phyloP scores from a whole-genome alignment of 805 yeast species.

The Metschnikowia kofuensis region DNA sequence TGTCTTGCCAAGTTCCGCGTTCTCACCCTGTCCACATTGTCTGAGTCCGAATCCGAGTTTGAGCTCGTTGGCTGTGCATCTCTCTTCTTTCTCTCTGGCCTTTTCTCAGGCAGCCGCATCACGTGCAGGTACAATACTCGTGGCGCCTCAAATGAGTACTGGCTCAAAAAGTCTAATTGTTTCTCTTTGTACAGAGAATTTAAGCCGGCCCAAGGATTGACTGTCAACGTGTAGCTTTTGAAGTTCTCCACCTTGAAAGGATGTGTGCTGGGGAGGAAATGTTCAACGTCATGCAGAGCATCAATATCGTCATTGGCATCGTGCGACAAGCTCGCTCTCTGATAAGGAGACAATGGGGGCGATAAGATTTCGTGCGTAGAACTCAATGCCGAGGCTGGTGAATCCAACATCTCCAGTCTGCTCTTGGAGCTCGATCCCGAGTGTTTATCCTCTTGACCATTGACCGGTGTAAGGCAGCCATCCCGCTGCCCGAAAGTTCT shows the following conservation, averaged over 20 bases:
- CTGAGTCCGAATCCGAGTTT: slow-evolving; percentile 33
- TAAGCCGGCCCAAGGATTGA: slow-evolving; percentile 51
- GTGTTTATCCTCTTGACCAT: slow-evolving; percentile 11
- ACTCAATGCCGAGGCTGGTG: slow-evolving; percentile 4
- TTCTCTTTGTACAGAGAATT: slow-evolving; percentile 44
- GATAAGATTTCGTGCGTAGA: slow-evolving; percentile 23
- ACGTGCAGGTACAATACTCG: slow-evolving; percentile 7
- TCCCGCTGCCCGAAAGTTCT: slow-evolving; percentile 28
- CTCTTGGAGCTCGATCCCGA: background rate
- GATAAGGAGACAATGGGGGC: slow-evolving; percentile 29
- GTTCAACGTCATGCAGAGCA: slow-evolving; percentile 11
- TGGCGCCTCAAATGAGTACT: slow-evolving; percentile 34
- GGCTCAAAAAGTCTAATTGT: slow-evolving; percentile 52
- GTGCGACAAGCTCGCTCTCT: slow-evolving; percentile 11
- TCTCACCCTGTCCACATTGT: slow-evolving; percentile 46
- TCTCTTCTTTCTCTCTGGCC: slow-evolving; percentile 20
- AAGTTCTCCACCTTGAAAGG: slow-evolving; percentile 50
- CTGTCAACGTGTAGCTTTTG: slow-evolving; percentile 43
- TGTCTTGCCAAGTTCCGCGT: slow-evolving; percentile 56
- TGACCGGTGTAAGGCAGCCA: slow-evolving; percentile 33
- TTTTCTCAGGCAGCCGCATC: slow-evolving; percentile 10
- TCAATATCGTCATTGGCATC: slow-evolving; percentile 8
- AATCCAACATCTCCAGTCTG: background rate
- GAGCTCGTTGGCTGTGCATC: slow-evolving; percentile 19
- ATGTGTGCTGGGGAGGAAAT: slow-evolving; percentile 19